Percentiles rank a stretch among this genome's conserved stretches.
phyloP scores from a whole-genome alignment of 331 rosid genomes.

The Acacia pycnantha region DNA sequence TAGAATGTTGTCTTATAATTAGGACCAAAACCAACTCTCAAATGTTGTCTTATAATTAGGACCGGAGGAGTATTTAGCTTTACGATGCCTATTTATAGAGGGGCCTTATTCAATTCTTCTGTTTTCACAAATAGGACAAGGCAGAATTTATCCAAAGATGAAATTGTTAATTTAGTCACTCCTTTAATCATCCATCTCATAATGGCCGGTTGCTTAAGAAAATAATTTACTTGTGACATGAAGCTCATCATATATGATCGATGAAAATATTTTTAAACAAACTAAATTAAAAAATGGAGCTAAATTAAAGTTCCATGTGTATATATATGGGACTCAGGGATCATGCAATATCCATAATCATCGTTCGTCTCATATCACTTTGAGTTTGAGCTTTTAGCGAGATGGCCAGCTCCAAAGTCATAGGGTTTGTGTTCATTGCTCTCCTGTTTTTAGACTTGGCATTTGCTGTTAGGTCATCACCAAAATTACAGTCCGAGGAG shows the following conservation, averaged over 20 bases:
- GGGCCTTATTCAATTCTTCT: not conserved
- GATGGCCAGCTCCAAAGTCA: conserved; percentile 49
- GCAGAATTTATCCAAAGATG: not conserved
- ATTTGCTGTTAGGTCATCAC: conserved; percentile 47
- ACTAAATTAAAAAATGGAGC: not conserved
- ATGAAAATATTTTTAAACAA: too few relatives aligned
- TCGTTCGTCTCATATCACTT: not conserved
- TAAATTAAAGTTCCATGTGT: not conserved
- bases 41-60: too few relatives aligned
- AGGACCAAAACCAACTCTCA: too few relatives aligned
- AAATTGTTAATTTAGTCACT: not conserved
- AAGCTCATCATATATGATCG: too few relatives aligned
- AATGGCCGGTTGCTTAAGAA: not conserved
- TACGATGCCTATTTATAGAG: not conserved
- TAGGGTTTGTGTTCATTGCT: conserved; percentile 52
- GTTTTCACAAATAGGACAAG: not conserved
- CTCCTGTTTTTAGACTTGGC: conserved; percentile 62
- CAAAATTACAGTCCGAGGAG: not conserved
- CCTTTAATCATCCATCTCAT: not conserved
- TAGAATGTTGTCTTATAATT: too few relatives aligned
- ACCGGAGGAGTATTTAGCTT: too few relatives aligned
- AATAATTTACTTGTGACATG: not conserved
- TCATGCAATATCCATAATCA: not conserved
- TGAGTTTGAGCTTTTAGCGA: not conserved
- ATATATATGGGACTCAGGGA: not conserved